Conservation (phyloP, 495 filamentous ascomycete species). For the Endocarpon pusillum region DNA sequence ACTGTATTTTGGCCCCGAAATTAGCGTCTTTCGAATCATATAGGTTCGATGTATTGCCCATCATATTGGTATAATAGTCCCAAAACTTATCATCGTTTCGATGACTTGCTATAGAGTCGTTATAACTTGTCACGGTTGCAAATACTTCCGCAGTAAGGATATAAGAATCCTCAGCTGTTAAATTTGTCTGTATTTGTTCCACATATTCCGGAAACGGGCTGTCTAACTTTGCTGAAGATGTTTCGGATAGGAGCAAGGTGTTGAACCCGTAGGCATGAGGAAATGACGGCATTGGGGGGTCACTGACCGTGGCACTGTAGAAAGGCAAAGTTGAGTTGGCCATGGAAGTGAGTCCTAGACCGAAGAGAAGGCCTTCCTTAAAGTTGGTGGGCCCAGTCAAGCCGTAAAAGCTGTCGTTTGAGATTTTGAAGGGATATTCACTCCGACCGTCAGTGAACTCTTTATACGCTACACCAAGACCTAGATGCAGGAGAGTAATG, state of each 20-base stretch:
- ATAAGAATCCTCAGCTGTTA: slow-evolving; percentile 5
- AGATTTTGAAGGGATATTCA: no score
- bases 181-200: slow-evolving; percentile 1
- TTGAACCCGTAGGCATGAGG: slow-evolving; percentile 7
- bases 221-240: slow-evolving; percentile 6
- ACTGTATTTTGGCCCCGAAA: no score
- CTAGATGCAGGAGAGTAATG: slow-evolving; percentile 2
- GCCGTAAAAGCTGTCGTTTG: no score
- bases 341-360: slow-evolving; percentile 1
- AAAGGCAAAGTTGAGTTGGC: slow-evolving; percentile 8
- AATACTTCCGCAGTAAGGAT: not conserved
- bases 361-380: slow-evolving; percentile 5
- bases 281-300: slow-evolving; percentile 3
- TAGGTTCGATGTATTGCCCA: no score
- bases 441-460: slow-evolving; percentile 5
- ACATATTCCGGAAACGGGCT: slow-evolving; percentile 5
- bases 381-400: slow-evolving; percentile 5
- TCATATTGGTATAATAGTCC: no score
- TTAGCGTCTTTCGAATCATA: no score
- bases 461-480: slow-evolving; percentile 9
- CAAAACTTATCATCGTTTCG: no score
- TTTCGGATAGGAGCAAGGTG: slow-evolving; percentile 2
- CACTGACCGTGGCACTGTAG: slow-evolving; percentile 1
- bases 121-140: not conserved
- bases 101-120: no score